Conservation (phyloP, 345 rosid species). For the Kandelia obovata region DNA sequence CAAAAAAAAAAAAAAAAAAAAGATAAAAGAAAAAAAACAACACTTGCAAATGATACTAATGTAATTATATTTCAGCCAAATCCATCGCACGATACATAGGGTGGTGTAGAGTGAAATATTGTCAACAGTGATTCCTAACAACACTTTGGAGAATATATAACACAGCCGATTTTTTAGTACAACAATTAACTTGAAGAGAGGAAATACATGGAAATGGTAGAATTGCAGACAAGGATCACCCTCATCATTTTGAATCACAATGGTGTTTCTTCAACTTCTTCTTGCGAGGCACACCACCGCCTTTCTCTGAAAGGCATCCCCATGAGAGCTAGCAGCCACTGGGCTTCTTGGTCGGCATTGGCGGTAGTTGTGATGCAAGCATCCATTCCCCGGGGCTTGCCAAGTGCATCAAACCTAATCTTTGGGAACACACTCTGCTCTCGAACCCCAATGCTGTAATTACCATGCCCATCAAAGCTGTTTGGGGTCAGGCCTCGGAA, state of each 20-base stretch:
- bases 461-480: constrained; percentile 92
- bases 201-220: not conserved
- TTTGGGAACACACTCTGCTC: constrained; percentile 69
- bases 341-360: constrained; percentile 72
- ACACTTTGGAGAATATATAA: too few species aligned
- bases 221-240: not conserved
- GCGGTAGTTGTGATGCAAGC: constrained; percentile 78
- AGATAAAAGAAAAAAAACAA: too few species aligned
- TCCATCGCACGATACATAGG: too few species aligned
- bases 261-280: constrained; percentile 83
- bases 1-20: too few species aligned
- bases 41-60: too few species aligned
- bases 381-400: constrained; percentile 84
- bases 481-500: constrained; percentile 76
- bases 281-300: constrained; percentile 39
- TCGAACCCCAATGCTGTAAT: constrained; percentile 70
- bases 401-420: constrained; percentile 58
- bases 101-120: too few species aligned
- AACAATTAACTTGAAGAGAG: too few species aligned
- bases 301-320: constrained; percentile 94
- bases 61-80: too few species aligned
- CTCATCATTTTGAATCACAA: constrained; percentile 62
- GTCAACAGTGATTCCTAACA: too few species aligned
- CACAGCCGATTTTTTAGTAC: too few species aligned
- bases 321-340: constrained; percentile 73